phyloP scores from a whole-genome alignment of 345 rosid genomes.

The Bretschneidera sinensis region DNA sequence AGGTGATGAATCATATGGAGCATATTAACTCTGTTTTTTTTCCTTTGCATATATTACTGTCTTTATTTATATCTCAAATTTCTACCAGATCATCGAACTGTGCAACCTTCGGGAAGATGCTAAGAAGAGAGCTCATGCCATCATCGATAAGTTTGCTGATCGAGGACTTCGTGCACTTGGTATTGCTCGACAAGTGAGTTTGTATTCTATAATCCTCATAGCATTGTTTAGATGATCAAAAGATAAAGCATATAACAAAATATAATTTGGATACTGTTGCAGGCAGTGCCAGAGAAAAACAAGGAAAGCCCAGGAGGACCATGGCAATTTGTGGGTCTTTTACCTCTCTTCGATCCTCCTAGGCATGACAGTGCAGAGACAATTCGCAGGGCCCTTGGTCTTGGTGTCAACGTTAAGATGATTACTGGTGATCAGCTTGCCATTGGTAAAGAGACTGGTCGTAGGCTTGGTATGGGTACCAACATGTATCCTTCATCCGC shows the following conservation, averaged over 20 bases:
- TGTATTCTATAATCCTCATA: not conserved
- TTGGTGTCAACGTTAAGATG: conserved; percentile 94
- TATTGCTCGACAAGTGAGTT: conserved; percentile 60
- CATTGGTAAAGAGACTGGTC: conserved; percentile 87
- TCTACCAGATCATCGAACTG: conserved; percentile 55
- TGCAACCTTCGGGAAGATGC: conserved; percentile 61
- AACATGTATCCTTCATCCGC: conserved; percentile 97
- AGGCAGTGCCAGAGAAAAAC: conserved; percentile 57
- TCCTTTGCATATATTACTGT: not conserved
- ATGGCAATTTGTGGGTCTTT: conserved; percentile 82
- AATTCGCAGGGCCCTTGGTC: conserved; percentile 75
- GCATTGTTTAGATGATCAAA: not conserved
- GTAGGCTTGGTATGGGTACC: conserved; percentile 95
- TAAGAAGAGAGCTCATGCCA: conserved; percentile 61
- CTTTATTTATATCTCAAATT: not conserved
- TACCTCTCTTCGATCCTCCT: conserved; percentile 95
- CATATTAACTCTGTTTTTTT: not conserved
- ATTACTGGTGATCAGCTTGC: conserved; percentile 95
- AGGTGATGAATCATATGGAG: conserved; percentile 34
- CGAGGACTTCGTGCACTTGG: conserved; percentile 80
- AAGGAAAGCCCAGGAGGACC: conserved; percentile 73
- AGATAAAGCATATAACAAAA: not conserved
- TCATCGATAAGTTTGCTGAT: conserved; percentile 84
- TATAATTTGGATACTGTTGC: conserved; percentile 6
- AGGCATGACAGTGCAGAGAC: conserved; percentile 97